Evolutionary conservation across 2,329 filamentous ascomycete species (phyloP), one percentile per base, ranked within the genome.

Genomic region (Chrysoporthe austroafricana): DNA sequence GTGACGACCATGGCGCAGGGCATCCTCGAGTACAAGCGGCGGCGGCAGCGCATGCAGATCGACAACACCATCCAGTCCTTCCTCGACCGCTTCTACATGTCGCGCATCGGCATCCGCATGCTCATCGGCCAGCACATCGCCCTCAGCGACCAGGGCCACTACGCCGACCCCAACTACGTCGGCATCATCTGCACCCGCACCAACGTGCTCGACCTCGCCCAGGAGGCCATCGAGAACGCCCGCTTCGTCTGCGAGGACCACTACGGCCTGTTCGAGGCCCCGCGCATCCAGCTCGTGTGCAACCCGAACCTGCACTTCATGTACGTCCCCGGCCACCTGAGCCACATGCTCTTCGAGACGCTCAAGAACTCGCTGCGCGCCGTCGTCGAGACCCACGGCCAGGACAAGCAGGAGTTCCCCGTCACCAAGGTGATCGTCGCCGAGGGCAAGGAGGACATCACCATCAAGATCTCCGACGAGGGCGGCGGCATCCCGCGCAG

Each of bases 81-180:
- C 84, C 88, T 99, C 72, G 96, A 99, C 81, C 92, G 96, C 69
- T 99, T 99, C 81, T 99, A 99, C 85, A 99, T 99, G 96, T 97
- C 94, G 57, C 93, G 96, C 71, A 99, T 99, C 76, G 96, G 96
- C 72, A 99, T 99, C 73, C 92, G 96, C 74, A 99, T 99, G 96
- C 89, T 99, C 62, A 97, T 99, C 74, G 96, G 96, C 64, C 96
- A 99, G 79, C 96, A 99, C 83, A 97, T 99, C 75, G 96, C 96
- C 69, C 85, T 99, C 68, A 97, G 94, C 6, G 95, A 98, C 78
- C 94, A 98, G 81, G 92, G 90, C 74, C 91, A 96, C 74, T 90
- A 94, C 73, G 90, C 90, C 70, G 95, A 98, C 78, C 93, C 94
- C 48, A 92, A 93, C 70, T 98, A 99, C 76, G 96, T 99, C 73